phyloP scores from a whole-genome alignment of 2,329 filamentous ascomycete species.

The Trichoderma sp. region DNA sequence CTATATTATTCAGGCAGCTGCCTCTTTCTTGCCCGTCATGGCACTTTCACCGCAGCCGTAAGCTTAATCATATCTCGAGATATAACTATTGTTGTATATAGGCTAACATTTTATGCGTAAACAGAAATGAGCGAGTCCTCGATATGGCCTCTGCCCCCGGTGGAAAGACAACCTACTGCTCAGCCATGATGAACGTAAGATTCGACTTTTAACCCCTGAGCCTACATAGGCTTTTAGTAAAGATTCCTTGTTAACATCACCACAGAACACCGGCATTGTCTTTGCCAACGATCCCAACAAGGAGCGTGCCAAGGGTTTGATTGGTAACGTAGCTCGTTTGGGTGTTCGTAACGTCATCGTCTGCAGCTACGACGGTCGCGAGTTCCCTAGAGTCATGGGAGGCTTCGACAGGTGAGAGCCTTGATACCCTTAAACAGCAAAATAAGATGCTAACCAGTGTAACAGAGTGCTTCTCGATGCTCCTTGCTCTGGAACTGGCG shows the following conservation, averaged over 20 bases:
- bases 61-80: neutral
- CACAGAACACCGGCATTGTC: constrained; percentile 92
- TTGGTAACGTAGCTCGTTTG: constrained; percentile 94
- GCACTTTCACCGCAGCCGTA: constrained; percentile 80
- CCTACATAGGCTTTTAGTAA: constrained; percentile 46
- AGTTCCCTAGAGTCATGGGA: constrained; percentile 91
- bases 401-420: constrained; percentile 72
- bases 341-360: constrained; percentile 93
- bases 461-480: constrained; percentile 77
- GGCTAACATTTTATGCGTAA: neutral
- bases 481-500: constrained; percentile 93
- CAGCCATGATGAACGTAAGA: constrained; percentile 54
- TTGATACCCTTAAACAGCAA: neutral
- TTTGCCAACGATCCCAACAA: constrained; percentile 98
- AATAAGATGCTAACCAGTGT: neutral
- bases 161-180: constrained; percentile 54
- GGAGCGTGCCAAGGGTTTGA: constrained; percentile 88
- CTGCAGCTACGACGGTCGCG: constrained; percentile 90
- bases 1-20: constrained; percentile 96
- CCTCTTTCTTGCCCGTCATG: constrained; percentile 97
- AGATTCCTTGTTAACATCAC: neutral
- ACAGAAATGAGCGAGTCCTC: constrained; percentile 77
- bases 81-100: neutral
- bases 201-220: neutral
- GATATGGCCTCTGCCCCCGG: constrained; percentile 51